These are phyloP conservation scores for Diddensiella transvaalensis DNA, from an alignment of 805 yeast species.

Conservation along the genomic window DNA sequence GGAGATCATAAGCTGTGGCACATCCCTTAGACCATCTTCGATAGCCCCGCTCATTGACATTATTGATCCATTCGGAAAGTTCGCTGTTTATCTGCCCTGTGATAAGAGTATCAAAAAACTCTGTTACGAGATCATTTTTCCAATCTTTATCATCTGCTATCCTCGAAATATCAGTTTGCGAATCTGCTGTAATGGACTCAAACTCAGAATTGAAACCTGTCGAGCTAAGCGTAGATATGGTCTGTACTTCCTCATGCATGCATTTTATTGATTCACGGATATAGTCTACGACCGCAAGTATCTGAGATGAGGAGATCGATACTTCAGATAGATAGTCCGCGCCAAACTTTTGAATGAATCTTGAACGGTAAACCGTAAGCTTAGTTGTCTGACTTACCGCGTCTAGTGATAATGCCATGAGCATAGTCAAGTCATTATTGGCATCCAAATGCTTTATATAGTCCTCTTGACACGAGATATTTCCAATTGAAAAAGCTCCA, in stretches of 20 bases:
- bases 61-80: conserved; percentile 48
- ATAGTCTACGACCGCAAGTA: conserved; percentile 35
- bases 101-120: conserved; percentile 43
- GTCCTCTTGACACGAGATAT: conserved; percentile 11
- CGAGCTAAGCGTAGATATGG: neutral
- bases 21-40: conserved; percentile 46
- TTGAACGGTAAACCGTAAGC: conserved; percentile 15
- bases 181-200: conserved; percentile 6
- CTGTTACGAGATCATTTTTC: conserved; percentile 29
- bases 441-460: conserved; percentile 10
- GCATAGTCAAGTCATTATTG: conserved; percentile 9
- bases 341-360: conserved; percentile 32
- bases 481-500: conserved; percentile 35
- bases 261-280: conserved; percentile 31
- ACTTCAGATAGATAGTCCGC: conserved; percentile 31
- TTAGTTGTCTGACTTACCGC: neutral
- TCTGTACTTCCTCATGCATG: conserved; percentile 26
- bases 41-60: conserved; percentile 54
- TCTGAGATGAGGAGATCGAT: conserved; percentile 36
- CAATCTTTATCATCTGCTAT: conserved; percentile 26
- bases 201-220: neutral
- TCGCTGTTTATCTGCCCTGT: conserved; percentile 47
- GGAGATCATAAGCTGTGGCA: conserved; percentile 41
- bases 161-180: conserved; percentile 19
- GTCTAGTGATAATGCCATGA: conserved; percentile 5